phyloP scores from a whole-genome alignment of 2,329 filamentous ascomycete species.

The Aspergillus brunneoviolaceus region DNA sequence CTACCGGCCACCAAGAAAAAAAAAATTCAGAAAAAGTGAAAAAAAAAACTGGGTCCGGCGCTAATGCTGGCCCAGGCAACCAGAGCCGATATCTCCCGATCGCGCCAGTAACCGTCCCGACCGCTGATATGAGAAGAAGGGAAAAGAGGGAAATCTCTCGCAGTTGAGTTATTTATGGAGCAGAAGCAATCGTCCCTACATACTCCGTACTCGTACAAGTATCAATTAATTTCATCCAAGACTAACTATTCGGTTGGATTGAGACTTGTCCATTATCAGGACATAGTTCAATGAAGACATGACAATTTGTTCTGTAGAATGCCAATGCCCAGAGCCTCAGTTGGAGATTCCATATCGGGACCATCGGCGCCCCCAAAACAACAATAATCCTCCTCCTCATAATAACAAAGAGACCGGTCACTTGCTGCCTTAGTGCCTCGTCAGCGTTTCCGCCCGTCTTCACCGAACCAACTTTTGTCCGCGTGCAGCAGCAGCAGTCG shows the following conservation, averaged over 20 bases:
- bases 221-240: too few relatives aligned
- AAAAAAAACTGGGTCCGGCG: slow-evolving; percentile 22
- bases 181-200: not conserved
- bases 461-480: slow-evolving; percentile 17
- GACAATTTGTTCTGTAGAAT: not conserved
- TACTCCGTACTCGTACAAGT: too few relatives aligned
- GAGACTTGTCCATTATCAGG: not conserved
- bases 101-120: slow-evolving; percentile 21
- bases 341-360: not conserved
- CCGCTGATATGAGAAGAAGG: slow-evolving; percentile 7
- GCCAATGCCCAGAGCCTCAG: not conserved
- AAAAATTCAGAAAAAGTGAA: slow-evolving; percentile 15
- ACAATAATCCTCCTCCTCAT: too few relatives aligned
- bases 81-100: slow-evolving; percentile 43
- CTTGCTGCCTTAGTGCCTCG: slow-evolving; percentile 3
- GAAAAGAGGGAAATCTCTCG: slow-evolving; percentile 2
- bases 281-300: not conserved
- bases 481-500: slow-evolving; percentile 22
- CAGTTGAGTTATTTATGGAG: slow-evolving; percentile 5
- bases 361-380: not conserved
- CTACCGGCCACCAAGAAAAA: not conserved
- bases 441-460: slow-evolving; percentile 12
- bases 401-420: not conserved
- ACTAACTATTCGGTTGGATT: not conserved
- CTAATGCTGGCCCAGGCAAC: slow-evolving; percentile 28